phyloP scores from a whole-genome alignment of 495 filamentous ascomycete genomes.

The Pseudomonodictys pantanalensis region DNA sequence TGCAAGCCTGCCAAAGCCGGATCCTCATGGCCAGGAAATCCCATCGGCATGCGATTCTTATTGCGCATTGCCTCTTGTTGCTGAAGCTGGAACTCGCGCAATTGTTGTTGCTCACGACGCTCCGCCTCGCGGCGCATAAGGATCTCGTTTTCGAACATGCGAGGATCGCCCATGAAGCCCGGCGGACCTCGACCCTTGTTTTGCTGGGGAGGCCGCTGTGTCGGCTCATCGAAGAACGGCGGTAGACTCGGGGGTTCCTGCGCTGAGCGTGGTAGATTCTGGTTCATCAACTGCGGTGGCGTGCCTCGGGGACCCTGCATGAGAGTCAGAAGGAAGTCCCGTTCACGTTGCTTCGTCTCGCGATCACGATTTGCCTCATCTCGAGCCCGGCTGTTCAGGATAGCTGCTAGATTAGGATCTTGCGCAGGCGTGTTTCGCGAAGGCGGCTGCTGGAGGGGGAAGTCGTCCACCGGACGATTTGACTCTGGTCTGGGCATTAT shows the following conservation, averaged over 20 bases:
- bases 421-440: constrained; percentile 25
- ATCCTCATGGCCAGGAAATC: constrained; percentile 19
- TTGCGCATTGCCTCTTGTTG: constrained; percentile 28
- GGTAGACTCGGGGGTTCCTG: constrained; percentile 27
- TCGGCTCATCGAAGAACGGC: constrained; percentile 34
- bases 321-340: constrained; percentile 38
- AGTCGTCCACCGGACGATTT: constrained; percentile 27
- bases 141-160: constrained; percentile 24
- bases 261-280: constrained; percentile 28
- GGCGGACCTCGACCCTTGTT: constrained; percentile 36
- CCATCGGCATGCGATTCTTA: constrained; percentile 12
- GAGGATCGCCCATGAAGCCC: constrained; percentile 32
- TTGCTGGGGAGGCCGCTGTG: constrained; percentile 29
- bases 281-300: constrained; percentile 25
- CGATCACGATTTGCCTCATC: constrained; percentile 24
- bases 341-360: constrained; percentile 24
- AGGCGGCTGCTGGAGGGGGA: constrained; percentile 18
- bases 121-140: constrained; percentile 24
- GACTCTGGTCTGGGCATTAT: constrained; percentile 25
- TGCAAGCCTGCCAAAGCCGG: constrained; percentile 19
- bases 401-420: constrained; percentile 25
- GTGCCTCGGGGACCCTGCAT: constrained; percentile 34
- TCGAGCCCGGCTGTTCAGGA: constrained; percentile 17
- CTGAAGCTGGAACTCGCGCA: constrained; percentile 17
- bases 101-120: constrained; percentile 9